Percentiles rank a stretch among this genome's conserved stretches.
Conservation (phyloP, 2,329 filamentous ascomycete species). For the Mollisiaceae sp. region DNA sequence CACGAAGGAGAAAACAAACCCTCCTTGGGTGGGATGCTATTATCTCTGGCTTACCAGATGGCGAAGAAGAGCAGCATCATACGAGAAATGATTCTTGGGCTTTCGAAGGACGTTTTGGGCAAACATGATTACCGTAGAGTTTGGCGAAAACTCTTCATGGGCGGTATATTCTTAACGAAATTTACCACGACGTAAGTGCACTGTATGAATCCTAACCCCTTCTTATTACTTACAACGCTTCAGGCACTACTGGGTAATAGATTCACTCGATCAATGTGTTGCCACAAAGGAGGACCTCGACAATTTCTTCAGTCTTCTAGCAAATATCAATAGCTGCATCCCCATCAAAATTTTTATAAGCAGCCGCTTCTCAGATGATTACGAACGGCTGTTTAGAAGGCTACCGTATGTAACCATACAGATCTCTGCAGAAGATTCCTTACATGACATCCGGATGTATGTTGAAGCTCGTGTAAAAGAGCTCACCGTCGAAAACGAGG, state of each 20-base stretch:
- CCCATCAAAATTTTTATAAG: background rate
- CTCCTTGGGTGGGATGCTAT: background rate
- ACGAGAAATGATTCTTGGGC: constrained; percentile 1
- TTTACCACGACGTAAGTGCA: background rate
- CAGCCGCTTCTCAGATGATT: background rate
- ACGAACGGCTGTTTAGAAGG: background rate
- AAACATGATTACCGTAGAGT: background rate
- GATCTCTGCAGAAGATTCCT: background rate
- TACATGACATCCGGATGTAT: constrained; percentile 2
- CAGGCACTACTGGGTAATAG: constrained; percentile 9
- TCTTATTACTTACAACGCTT: background rate
- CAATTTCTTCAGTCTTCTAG: background rate
- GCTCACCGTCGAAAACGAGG: background rate
- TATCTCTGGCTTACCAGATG: constrained; percentile 12
- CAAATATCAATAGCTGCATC: background rate
- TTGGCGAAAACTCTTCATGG: background rate
- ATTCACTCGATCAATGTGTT: constrained; percentile 6
- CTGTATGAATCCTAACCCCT: background rate
- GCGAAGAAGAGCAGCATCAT: background rate
- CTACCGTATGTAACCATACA: background rate
- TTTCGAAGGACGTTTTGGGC: constrained; percentile 3
- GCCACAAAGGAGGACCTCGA: background rate
- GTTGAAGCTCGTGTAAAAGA: background rate
- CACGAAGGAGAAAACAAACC: background rate
- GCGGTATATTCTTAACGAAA: background rate